Base-by-base conservation (phyloP, 805 yeast genomes). In the Saturnispora mendoncae region DNA sequence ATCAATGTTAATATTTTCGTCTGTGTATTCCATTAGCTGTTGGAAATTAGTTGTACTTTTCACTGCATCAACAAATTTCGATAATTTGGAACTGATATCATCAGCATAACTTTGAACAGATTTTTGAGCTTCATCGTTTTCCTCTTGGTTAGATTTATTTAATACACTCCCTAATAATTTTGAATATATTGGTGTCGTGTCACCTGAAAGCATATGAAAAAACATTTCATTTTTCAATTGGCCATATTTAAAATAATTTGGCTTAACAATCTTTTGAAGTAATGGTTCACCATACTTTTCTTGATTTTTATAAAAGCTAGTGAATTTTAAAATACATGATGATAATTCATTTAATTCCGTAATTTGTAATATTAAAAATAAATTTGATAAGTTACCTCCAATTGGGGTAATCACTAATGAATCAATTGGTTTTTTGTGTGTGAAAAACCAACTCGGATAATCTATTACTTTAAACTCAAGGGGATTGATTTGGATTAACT, bases 191-290 rank as follows among this genome's bases (percentile, higher is more conserved):
- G 19, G 13, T 33, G 33, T 23, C 9, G 33, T 26, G 17, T 23
- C 33, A 4, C 33, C 41, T 12, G 20, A 20, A 19, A 39, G 19
- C 23, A 20, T 12, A 33, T 27, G 46, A 60, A 76, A n/a, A 54
- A 72, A 10, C 76, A 74, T 38, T 54, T 79, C 35, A 70, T 80
- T 42, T 50, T 76, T 18, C 68, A 67, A 33, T 49, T 78, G 14
- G 69, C 76, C n/a, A 54, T 33, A 1, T 40, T 56, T 3, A 52
- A 55, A 4, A 56, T 52, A 27, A 57, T 68, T 10, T 68, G 68
- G 19, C 52, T 65, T 17, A 7, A 39, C 38, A 13, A 35, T 21
- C 17, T 29, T 36, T n/a, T 45, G 32, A 9, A 4, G 12, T 19
- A n/a, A 17, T 14, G 19, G 26, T 4, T 17, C 19, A 6, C 42